phyloP scores from a whole-genome alignment of 805 yeast genomes.

The Suhomyces sp. region DNA sequence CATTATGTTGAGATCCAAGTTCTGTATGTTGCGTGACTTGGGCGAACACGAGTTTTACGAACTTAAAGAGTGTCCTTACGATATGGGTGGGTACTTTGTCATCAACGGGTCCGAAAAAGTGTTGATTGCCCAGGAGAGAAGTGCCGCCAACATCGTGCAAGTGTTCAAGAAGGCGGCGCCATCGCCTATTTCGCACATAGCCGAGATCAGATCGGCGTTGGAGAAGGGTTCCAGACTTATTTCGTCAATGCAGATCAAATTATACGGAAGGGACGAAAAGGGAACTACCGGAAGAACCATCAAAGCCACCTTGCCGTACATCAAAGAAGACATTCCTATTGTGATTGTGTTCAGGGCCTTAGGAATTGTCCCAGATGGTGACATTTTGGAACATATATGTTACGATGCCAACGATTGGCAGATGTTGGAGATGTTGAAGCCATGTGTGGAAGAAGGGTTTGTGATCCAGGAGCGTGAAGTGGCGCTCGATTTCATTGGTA shows the following conservation, averaged over 20 bases:
- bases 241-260: slow-evolving; percentile 89
- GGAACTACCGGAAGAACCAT: slow-evolving; percentile 74
- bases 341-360: slow-evolving; percentile 96
- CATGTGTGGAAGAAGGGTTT: slow-evolving; percentile 98
- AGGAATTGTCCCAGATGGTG: slow-evolving; percentile 99
- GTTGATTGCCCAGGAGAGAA: slow-evolving; percentile 96
- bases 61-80: slow-evolving; percentile 97
- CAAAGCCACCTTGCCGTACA: slow-evolving; percentile 93
- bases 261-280: slow-evolving; percentile 77
- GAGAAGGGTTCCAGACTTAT: slow-evolving; percentile 97
- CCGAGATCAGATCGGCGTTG: slow-evolving; percentile 93
- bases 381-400: slow-evolving; percentile 95
- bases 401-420: slow-evolving; percentile 99
- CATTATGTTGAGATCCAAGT: slow-evolving; percentile 94
- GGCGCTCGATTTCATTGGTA: slow-evolving; percentile 95
- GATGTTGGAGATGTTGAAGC: slow-evolving; percentile 98
- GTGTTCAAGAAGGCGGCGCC: slow-evolving; percentile 98
- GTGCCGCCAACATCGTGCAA: slow-evolving; percentile 98
- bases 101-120: slow-evolving; percentile 99
- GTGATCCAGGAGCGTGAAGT: slow-evolving; percentile 97
- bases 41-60: slow-evolving; percentile 92
- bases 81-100: slow-evolving; percentile 99
- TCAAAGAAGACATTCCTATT: slow-evolving; percentile 94
- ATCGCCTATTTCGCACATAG: slow-evolving; percentile 92
- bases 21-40: slow-evolving; percentile 86